Evolutionary conservation across 768 basidiomycete species (phyloP).

Genomic region (Coprinellus micaceus): DNA sequence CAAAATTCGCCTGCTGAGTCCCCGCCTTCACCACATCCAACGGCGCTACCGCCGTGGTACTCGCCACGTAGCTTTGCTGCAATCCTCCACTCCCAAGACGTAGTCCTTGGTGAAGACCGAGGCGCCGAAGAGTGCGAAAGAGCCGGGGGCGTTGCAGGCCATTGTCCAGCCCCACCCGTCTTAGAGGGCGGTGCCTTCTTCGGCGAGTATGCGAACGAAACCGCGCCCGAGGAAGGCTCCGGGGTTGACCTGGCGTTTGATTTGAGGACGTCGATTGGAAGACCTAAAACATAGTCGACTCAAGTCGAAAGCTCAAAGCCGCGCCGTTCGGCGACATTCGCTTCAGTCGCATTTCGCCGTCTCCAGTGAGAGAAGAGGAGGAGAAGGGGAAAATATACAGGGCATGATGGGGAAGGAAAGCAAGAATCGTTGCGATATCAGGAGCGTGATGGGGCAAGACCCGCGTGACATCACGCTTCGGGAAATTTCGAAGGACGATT

Average conservation of each 20-base stretch:
- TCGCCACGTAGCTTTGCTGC: slow-evolving; percentile 93
- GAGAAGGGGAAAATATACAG: too few relatives aligned
- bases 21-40: slow-evolving; percentile 96
- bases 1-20: slow-evolving; percentile 98
- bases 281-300: slow-evolving; percentile 41
- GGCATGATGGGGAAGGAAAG: too few relatives aligned
- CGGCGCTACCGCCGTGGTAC: slow-evolving; percentile 93
- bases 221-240: slow-evolving; percentile 97
- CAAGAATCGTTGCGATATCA: too few relatives aligned
- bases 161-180: slow-evolving; percentile 99
- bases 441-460: too few relatives aligned
- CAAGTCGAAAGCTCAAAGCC: too few relatives aligned
- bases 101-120: slow-evolving; percentile 95
- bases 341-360: too few relatives aligned
- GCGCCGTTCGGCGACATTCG: too few relatives aligned
- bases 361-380: too few relatives aligned
- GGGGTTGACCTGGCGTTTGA: slow-evolving; percentile 97
- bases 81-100: slow-evolving; percentile 82
- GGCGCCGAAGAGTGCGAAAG: slow-evolving; percentile 97
- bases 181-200: slow-evolving; percentile 90
- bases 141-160: slow-evolving; percentile 94
- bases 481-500: too few relatives aligned
- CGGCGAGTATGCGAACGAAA: slow-evolving; percentile 83
- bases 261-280: slow-evolving; percentile 96
- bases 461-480: too few relatives aligned